These are phyloP conservation scores for Martiniozyma asiatica DNA, from an alignment of 1,139 yeast genomes.

Conservation along the genomic window DNA sequence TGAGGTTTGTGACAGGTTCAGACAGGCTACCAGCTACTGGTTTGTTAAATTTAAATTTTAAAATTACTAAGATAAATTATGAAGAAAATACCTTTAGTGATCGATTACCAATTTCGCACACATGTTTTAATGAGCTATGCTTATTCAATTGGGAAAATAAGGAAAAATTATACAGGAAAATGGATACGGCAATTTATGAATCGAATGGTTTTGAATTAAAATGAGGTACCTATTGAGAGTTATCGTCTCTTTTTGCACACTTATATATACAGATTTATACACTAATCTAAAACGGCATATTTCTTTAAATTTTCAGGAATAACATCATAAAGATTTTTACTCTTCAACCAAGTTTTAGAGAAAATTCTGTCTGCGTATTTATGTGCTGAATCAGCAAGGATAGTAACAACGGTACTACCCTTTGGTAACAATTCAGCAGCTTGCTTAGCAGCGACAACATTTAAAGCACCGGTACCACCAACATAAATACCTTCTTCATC, in stretches of 20 bases:
- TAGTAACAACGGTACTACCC: conserved; percentile 71
- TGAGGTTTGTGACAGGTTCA: conserved; percentile 79
- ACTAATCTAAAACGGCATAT: conserved; percentile 38
- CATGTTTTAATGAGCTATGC: conserved; percentile 86
- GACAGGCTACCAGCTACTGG: conserved; percentile 93
- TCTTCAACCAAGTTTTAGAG: conserved; percentile 62
- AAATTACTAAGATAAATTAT: conserved; percentile 41
- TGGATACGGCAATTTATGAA: conserved; percentile 57
- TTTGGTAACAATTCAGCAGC: conserved; percentile 51
- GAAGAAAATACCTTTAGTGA: conserved; percentile 30
- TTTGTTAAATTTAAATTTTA: conserved; percentile 57
- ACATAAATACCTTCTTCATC: conserved; percentile 84
- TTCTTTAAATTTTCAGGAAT: conserved; percentile 62
- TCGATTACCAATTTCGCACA: conserved; percentile 74
- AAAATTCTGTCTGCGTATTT: conserved; percentile 75
- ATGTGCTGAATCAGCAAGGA: conserved; percentile 81
- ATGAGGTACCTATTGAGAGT: background rate
- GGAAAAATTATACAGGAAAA: conserved; percentile 41
- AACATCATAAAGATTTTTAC: conserved; percentile 51
- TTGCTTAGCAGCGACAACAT: conserved; percentile 59
- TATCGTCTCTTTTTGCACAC: background rate
- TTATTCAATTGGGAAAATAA: conserved; percentile 50
- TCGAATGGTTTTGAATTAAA: conserved; percentile 75
- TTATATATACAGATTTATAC: too few relatives aligned
- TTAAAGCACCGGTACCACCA: conserved; percentile 77